phyloP scores from a whole-genome alignment of 2,329 filamentous ascomycete species.

The Coccinonectria pachysandricola region DNA sequence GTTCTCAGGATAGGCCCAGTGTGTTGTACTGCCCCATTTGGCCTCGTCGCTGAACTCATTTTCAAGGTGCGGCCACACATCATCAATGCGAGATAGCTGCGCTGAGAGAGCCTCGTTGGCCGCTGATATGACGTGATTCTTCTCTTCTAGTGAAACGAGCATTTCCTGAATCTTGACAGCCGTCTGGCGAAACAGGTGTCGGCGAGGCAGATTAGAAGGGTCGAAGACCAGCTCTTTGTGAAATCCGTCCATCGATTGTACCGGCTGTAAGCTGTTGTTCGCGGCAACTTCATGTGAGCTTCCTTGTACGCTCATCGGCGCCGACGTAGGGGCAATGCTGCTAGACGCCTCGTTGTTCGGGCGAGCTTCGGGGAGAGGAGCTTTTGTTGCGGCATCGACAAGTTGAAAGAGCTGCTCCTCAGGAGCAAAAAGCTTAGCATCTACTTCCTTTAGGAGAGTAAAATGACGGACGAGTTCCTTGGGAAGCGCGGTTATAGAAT shows the following conservation, averaged over 20 bases:
- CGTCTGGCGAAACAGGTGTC: slow-evolving; percentile 68
- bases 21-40: slow-evolving; percentile 78
- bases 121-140: slow-evolving; percentile 91
- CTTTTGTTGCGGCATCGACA: slow-evolving; percentile 52
- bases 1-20: slow-evolving; percentile 93
- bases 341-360: slow-evolving; percentile 34
- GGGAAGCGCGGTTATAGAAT: slow-evolving; percentile 83
- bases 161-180: slow-evolving; percentile 73
- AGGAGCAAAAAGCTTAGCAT: slow-evolving; percentile 87
- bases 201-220: slow-evolving; percentile 50
- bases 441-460: slow-evolving; percentile 91
- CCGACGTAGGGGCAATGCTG: slow-evolving; percentile 31
- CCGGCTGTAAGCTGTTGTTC: slow-evolving; percentile 26
- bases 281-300: slow-evolving; percentile 32
- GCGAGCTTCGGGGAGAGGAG: slow-evolving; percentile 36
- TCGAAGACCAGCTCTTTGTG: slow-evolving; percentile 38
- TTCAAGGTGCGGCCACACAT: slow-evolving; percentile 78
- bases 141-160: slow-evolving; percentile 87
- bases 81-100: slow-evolving; percentile 75
- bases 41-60: slow-evolving; percentile 90
- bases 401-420: slow-evolving; percentile 74
- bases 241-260: slow-evolving; percentile 33
- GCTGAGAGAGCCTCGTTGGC: slow-evolving; percentile 83
- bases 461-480: slow-evolving; percentile 95
- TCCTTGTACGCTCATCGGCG: slow-evolving; percentile 39